Base-by-base conservation (phyloP, 352 stramenopile species). In the Plasmopara halstedii region DNA sequence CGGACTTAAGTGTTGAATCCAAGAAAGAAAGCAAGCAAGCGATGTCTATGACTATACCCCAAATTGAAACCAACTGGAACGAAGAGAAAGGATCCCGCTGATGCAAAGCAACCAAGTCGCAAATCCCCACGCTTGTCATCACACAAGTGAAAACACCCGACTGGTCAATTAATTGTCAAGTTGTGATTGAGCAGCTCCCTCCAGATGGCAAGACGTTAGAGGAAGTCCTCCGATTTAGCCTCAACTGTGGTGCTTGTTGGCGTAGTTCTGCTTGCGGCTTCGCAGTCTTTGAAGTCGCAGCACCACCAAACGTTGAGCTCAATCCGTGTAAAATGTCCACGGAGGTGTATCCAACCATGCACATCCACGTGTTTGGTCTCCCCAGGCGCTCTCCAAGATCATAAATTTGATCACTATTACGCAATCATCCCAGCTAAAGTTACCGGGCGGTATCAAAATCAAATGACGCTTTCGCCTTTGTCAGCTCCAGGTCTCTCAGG, bases 401-500 rank as follows among this genome's bases (percentile, higher is more conserved):
- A 35, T 35, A 14, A 35, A 35, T 35, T 27, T 45, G 22, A 13
- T 34, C 22, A 33, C 23, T 20, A 11, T 17, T 40, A 40, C 34
- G 34, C 1, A 14, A 21, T 40, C 14, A 36, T 46, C 35, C 39
- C 39, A 36, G 39, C 39, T 35, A 13, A n/a, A 35, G 17, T 46
- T 26, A 46, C 23, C 9, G 26, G 39, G 9, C 25, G 23, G 39
- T 23, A 25, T 3, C 8, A 18, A 26, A 46, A 21, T 18, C 4
- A 25, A 46, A 36, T 46, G 25, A 25, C 15, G 23, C n/a, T 26
- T 15, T 46, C 39, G 2, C 35, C 17, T 36, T 36, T 61, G 43
- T 56, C 56, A 44, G 44, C 38, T 49, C 44, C 50, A 42, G 39
- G 44, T 50, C 27, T 66, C 13, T 58, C 46, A 42, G 52, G 44